Evolutionary conservation across 2,329 filamentous ascomycete species (phyloP), one percentile per base, ranked within the genome.

Genomic region (Exophiala lecanii-corni): DNA sequence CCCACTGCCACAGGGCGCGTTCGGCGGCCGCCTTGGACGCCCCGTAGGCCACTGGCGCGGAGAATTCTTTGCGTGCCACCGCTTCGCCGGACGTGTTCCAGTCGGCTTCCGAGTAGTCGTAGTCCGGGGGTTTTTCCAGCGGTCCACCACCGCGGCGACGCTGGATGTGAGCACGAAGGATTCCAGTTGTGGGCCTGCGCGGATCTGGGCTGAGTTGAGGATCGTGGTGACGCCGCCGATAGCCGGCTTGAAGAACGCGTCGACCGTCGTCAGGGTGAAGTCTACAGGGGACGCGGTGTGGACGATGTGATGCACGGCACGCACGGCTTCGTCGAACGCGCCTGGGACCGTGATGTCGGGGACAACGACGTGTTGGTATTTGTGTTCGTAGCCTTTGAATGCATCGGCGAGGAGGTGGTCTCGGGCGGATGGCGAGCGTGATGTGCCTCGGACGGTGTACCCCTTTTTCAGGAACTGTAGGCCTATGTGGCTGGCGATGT

Each of bases 361-460:
- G 1, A 69, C 65, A 9, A 51, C 50, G 41, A 58, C 47, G 36
- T 53, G 51, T 21, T 54, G 32, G 15, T 71, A 65, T 0, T 50
- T 55, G 1, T 43, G 20, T 1, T 62, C 64, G 39, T 65, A 61
- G n/a, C 59, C 54, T 15, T 61, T 53, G 5, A 61, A 60, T 1
- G 56, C 39, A 1, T 52, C 42, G 32, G 62, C 18, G 9, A 62
- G 36, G 12, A 53, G 34, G 3, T 51, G 39, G 5, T 46, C 44
- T 30, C 49, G 50, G 5, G 50, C 40, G 18, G 39, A 18, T 2
- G 18, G 37, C 2, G 63, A 64, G 2, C 66, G 62, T 3, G 62
- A 63, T 1, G 61, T 65, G 37, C 64, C 66, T 2, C 65, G 59
- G n/a, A 68, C 62, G 1, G 55, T 55, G 40, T 67, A 68, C 2